Conservation (phyloP, 1,284 basidiomycete genomes). For the Blastosporella zonata region DNA sequence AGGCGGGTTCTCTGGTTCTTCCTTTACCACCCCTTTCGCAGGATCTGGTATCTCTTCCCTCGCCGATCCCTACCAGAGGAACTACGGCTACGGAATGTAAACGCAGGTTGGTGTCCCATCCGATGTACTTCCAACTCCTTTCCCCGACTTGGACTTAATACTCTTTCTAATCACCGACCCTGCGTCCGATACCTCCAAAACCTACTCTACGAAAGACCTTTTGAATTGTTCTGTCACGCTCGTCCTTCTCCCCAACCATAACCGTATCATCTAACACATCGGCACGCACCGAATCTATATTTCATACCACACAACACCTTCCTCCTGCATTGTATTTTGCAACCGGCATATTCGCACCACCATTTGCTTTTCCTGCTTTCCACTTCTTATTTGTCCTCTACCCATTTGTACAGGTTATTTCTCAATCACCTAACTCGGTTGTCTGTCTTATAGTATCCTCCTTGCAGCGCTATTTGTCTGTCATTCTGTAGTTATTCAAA, state of each 20-base stretch:
- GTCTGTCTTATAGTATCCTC: constrained; percentile 54
- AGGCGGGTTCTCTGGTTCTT: constrained; percentile 51
- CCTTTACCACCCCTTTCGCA: constrained; percentile 56
- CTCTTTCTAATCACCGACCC: constrained; percentile 24
- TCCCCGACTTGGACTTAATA: constrained; percentile 22
- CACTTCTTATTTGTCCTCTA: constrained; percentile 40
- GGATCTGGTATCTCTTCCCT: constrained; percentile 53
- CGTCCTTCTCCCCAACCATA: constrained; percentile 24
- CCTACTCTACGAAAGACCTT: constrained; percentile 33
- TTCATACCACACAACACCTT: constrained; percentile 32
- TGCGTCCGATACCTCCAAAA: constrained; percentile 33
- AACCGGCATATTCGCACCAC: constrained; percentile 50
- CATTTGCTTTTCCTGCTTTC: constrained; percentile 34
- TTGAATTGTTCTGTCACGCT: constrained; percentile 33
- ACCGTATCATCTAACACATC: constrained; percentile 20
- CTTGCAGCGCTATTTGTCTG: constrained; percentile 59
- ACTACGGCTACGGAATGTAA: constrained; percentile 80
- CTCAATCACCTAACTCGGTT: constrained; percentile 45
- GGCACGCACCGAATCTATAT: constrained; percentile 24
- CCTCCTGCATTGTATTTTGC: constrained; percentile 67
- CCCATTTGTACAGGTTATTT: constrained; percentile 60
- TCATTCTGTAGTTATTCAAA: constrained; percentile 65
- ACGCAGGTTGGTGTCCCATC: constrained; percentile 5
- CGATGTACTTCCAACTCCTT: constrained; percentile 8
- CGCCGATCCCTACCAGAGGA: constrained; percentile 67